Evolutionary conservation across 495 filamentous ascomycete genomes (phyloP).

Genomic region (Aspergillus leporis): DNA sequence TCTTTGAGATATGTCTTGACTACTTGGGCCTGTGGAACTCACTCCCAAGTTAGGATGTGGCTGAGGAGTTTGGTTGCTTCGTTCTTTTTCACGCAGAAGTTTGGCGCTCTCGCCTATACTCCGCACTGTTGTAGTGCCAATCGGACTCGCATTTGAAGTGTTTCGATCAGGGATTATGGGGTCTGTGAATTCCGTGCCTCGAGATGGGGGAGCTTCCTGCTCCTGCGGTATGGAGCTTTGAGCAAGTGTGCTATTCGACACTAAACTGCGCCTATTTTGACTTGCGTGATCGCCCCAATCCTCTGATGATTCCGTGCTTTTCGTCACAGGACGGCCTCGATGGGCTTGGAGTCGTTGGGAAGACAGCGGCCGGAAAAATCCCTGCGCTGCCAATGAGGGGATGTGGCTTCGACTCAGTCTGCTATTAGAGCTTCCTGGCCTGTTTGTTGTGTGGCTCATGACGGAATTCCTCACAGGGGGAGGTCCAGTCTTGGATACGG

Average conservation of each 20-base stretch:
- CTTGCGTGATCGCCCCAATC: constrained; percentile 45
- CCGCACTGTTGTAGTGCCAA: constrained; percentile 60
- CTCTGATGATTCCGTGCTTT: constrained; percentile 41
- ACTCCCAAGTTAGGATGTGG: constrained; percentile 59
- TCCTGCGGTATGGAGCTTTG: constrained; percentile 42
- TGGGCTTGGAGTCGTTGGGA: constrained; percentile 93
- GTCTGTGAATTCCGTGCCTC: constrained; percentile 79
- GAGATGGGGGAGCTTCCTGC: constrained; percentile 64
- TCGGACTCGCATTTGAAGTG: constrained; percentile 75
- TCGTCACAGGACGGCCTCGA: constrained; percentile 57
- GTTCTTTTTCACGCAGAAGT: constrained; percentile 61
- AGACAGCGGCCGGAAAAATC: constrained; percentile 96
- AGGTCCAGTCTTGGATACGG: constrained; percentile 51
- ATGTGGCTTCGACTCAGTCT: constrained; percentile 85
- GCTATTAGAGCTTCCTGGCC: constrained; percentile 66
- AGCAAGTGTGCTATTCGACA: constrained; percentile 45
- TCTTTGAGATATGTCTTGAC: constrained; percentile 56
- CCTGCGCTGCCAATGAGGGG: constrained; percentile 81
- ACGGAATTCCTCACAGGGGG: constrained; percentile 40
- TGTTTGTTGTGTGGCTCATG: constrained; percentile 39
- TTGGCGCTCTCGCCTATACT: constrained; percentile 75
- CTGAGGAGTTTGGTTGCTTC: constrained; percentile 49
- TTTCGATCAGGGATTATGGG: constrained; percentile 59
- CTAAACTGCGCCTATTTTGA: constrained; percentile 51
- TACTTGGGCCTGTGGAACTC: constrained; percentile 49